These are phyloP conservation scores for Cladorrhinum sp. DNA, from an alignment of 2,329 filamentous ascomycete species.

Conservation along the genomic window DNA sequence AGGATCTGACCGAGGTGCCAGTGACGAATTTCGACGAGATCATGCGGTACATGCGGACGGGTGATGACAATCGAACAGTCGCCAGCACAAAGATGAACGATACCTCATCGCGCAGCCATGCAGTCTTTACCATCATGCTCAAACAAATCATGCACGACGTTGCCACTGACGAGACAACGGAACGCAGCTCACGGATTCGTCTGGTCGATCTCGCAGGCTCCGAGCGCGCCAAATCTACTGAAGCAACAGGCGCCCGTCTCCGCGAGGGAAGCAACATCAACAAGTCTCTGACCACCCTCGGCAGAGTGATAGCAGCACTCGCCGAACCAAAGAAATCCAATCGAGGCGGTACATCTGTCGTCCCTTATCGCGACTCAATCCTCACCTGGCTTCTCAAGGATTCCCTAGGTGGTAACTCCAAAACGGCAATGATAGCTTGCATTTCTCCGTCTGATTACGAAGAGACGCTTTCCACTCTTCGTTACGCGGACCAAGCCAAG, in stretches of 20 bases:
- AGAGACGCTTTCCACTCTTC: constrained; percentile 90
- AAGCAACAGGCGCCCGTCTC: constrained; percentile 86
- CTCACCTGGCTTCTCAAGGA: constrained; percentile 88
- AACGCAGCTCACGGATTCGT: constrained; percentile 88
- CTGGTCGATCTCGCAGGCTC: constrained; percentile 93
- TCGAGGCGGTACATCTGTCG: constrained; percentile 48
- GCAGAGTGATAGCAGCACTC: constrained; percentile 90
- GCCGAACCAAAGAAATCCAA: constrained; percentile 67
- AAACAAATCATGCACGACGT: constrained; percentile 98
- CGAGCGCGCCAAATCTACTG: constrained; percentile 90
- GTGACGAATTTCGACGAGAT: constrained; percentile 86
- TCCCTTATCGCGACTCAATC: constrained; percentile 91
- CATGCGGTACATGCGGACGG: constrained; percentile 83
- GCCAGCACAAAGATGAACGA: constrained; percentile 99
- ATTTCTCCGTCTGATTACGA: constrained; percentile 96
- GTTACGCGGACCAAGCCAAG: constrained; percentile 97
- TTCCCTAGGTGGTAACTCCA: constrained; percentile 91
- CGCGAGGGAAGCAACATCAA: constrained; percentile 98
- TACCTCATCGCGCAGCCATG: constrained; percentile 91
- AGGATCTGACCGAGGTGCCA: constrained; percentile 90
- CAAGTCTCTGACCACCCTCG: constrained; percentile 93
- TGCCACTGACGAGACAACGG: constrained; percentile 95
- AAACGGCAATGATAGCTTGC: constrained; percentile 98
- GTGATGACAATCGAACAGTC: constrained; percentile 81
- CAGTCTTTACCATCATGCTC: constrained; percentile 95